phyloP scores from a whole-genome alignment of 2,329 filamentous ascomycete genomes.

The Chalara sp. region DNA sequence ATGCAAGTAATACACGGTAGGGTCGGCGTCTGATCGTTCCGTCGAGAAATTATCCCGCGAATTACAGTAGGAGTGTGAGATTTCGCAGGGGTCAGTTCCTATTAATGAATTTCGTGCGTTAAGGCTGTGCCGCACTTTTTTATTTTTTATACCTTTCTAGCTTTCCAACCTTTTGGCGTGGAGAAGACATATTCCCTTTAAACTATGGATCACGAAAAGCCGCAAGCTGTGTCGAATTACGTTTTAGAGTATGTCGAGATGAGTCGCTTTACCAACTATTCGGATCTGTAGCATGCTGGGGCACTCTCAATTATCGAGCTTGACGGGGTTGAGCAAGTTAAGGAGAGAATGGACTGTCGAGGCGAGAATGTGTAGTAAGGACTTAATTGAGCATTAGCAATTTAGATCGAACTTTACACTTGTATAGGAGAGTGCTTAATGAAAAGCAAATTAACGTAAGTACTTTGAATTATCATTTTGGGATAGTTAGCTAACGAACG shows the following conservation, averaged over 20 bases:
- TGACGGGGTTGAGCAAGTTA: slow-evolving; percentile 16
- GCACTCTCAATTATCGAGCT: slow-evolving; percentile 17
- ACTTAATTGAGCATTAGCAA: background rate
- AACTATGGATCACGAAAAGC: slow-evolving; percentile 25
- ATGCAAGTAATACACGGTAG: no score
- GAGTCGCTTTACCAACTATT: slow-evolving; percentile 12
- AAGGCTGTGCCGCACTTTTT: no score
- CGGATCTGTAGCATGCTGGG: slow-evolving; percentile 12
- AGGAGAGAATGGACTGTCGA: slow-evolving; percentile 19
- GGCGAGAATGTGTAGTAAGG: slow-evolving; percentile 23
- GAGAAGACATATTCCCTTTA: no score
- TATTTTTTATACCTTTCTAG: no score
- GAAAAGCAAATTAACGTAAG: slow-evolving; percentile 35
- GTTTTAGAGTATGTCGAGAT: slow-evolving; percentile 17
- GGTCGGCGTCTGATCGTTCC: no score
- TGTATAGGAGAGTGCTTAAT: slow-evolving; percentile 30
- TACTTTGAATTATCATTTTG: no score
- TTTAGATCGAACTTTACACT: background rate
- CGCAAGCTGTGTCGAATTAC: slow-evolving; percentile 19
- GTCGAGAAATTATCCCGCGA: no score
- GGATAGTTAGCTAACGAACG: background rate
- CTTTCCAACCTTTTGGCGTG: no score
- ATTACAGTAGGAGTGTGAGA: no score
- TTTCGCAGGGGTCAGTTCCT: no score
- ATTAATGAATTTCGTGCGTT: no score